Evolutionary conservation across 1,139 yeast species (phyloP).

Genomic region (Arxiozyma bovina): DNA sequence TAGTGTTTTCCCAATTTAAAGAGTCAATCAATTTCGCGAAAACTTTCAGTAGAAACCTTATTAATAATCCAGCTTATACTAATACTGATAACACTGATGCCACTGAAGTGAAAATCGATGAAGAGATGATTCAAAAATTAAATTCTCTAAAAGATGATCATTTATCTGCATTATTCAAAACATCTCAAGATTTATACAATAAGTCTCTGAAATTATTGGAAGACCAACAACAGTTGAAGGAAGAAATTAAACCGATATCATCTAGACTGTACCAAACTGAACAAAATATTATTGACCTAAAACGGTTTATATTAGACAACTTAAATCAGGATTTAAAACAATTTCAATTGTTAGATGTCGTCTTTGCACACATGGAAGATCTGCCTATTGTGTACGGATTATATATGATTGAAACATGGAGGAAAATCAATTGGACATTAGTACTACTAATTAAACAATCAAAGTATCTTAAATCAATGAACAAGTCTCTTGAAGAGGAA

Average conservation of each 20-base stretch:
- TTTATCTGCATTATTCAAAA: background rate
- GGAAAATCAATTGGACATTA: conserved; percentile 35
- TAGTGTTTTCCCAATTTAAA: background rate
- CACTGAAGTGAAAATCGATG: background rate
- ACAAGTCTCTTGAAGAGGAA: conserved; percentile 60
- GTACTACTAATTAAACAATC: background rate
- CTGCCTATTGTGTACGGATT: conserved; percentile 77
- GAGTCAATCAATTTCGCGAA: background rate
- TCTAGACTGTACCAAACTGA: background rate
- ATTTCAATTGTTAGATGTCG: conserved; percentile 38
- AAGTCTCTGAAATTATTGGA: conserved; percentile 29
- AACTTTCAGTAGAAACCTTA: background rate
- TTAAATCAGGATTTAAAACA: conserved; percentile 30
- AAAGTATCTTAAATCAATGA: background rate
- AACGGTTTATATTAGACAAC: conserved; percentile 29
- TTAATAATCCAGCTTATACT: background rate
- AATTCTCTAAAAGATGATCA: background rate
- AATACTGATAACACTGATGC: background rate
- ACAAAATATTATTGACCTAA: background rate
- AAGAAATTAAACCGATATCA: conserved; percentile 25
- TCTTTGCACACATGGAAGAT: conserved; percentile 51
- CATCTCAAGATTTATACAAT: conserved; percentile 28
- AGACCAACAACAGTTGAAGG: conserved; percentile 22
- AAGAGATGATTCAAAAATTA: background rate
- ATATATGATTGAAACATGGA: conserved; percentile 56